Percentiles rank a stretch among this genome's conserved stretches.
These are phyloP conservation scores for Vitis hybrid DNA, from an alignment of 177 flowering plant genomes.

Conservation along the genomic window DNA sequence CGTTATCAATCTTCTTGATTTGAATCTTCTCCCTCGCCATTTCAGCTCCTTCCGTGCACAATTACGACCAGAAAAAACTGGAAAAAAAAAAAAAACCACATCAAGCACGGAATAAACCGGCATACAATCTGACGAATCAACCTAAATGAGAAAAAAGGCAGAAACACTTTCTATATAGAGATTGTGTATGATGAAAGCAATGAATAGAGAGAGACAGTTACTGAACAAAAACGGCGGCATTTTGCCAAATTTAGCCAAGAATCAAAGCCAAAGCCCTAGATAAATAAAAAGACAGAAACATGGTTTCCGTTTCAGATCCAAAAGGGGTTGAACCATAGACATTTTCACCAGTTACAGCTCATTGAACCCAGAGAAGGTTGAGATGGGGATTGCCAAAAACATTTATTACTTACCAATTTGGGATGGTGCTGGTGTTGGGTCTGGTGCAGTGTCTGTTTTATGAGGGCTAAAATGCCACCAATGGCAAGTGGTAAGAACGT, in stretches of 20 bases:
- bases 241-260: constrained; percentile 22
- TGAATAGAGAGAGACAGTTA: not conserved
- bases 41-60: not conserved
- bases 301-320: constrained; percentile 6
- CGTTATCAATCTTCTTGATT: constrained; percentile 63
- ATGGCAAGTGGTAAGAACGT: not conserved
- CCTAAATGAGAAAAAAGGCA: not conserved
- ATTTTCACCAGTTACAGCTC: not conserved
- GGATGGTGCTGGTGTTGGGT: not conserved
- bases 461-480: not conserved
- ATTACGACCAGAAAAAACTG: not conserved
- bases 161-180: constrained; percentile 4
- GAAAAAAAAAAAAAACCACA: not conserved
- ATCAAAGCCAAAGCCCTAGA: constrained; percentile 16
- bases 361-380: no score
- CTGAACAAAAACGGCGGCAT: not conserved
- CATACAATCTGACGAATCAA: constrained; percentile 10
- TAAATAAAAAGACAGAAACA: not conserved
- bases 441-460: not conserved
- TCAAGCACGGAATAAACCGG: constrained; percentile 8
- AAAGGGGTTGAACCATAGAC: not conserved
- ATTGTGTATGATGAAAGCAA: not conserved
- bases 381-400: not conserved
- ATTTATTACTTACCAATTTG: not conserved
- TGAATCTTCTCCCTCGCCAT: constrained; percentile 66